Evolutionary conservation across 352 stramenopile genomes (phyloP).

Genomic region (Globisporangium cylindrosporum): DNA sequence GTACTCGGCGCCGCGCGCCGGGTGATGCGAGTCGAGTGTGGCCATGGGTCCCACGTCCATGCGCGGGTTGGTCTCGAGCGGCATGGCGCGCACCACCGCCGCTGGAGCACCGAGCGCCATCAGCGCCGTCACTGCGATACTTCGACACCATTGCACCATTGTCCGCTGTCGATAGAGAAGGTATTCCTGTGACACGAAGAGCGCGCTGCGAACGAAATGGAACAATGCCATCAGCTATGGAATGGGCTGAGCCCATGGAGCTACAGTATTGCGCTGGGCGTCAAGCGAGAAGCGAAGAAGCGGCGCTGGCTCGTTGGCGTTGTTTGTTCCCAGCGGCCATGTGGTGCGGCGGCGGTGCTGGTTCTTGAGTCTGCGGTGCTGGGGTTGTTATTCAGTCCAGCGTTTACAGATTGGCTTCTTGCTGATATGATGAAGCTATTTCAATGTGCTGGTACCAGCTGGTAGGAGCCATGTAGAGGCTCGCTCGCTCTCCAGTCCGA

Average conservation of each 20-base stretch:
- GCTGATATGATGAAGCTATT: neutral
- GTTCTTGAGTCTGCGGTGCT: neutral
- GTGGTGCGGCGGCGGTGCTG: neutral
- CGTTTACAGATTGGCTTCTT: neutral
- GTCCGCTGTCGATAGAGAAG: neutral
- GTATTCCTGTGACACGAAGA: neutral
- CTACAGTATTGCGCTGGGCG: neutral
- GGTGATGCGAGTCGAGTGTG: slow-evolving; percentile 30
- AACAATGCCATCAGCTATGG: slow-evolving; percentile 4
- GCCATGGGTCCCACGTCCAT: slow-evolving; percentile 27
- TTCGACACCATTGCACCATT: slow-evolving; percentile 4
- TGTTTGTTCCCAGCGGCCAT: slow-evolving; percentile 2
- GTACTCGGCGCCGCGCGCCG: slow-evolving; percentile 26
- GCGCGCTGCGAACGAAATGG: slow-evolving; percentile 3
- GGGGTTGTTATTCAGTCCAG: neutral
- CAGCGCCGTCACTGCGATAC: neutral
- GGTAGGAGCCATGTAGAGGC: slow-evolving; percentile 15
- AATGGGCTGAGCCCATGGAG: neutral
- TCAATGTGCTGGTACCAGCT: neutral
- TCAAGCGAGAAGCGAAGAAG: neutral
- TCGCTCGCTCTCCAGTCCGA: neutral
- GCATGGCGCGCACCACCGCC: neutral
- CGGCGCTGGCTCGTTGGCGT: neutral
- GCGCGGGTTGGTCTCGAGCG: slow-evolving; percentile 25
- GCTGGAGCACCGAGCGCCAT: neutral